Percentiles rank a stretch among this genome's conserved stretches.
Evolutionary conservation across 179 eudicot genomes (phyloP).

Genomic region (Beta lomatogona): DNA sequence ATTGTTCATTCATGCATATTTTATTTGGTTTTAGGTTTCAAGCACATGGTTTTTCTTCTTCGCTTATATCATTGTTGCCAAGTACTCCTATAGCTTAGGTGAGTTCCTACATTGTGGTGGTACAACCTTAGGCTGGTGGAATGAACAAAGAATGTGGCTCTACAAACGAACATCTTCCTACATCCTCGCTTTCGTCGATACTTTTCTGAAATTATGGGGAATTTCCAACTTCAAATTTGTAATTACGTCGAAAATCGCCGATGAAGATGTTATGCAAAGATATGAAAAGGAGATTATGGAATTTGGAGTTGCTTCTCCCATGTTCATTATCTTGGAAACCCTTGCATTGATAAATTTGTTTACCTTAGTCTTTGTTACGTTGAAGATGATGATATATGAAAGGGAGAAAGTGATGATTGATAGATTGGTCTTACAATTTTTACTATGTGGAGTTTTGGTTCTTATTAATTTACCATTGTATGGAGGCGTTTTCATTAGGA

Average conservation of each 20-base stretch:
- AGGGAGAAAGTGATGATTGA: background rate
- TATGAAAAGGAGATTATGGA: constrained; percentile 68
- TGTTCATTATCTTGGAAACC: constrained; percentile 54
- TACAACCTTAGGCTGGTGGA: constrained; percentile 73
- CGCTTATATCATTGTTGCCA: constrained; percentile 46
- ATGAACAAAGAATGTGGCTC: constrained; percentile 85
- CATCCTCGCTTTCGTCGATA: constrained; percentile 52
- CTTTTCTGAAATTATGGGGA: constrained; percentile 41
- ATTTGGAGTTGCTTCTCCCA: constrained; percentile 58
- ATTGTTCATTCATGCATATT: too few relatives aligned
- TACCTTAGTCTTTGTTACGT: constrained; percentile 25
- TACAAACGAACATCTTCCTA: constrained; percentile 69
- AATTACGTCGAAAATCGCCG: constrained; percentile 55
- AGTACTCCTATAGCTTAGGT: constrained; percentile 36
- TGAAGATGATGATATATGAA: constrained; percentile 6
- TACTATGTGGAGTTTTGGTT: constrained; percentile 51
- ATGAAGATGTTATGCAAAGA: constrained; percentile 43
- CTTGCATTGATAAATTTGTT: constrained; percentile 58
- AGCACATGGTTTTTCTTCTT: constrained; percentile 68
- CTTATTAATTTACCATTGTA: constrained; percentile 58
- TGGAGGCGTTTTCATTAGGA: constrained; percentile 51
- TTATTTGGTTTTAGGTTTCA: constrained; percentile 42
- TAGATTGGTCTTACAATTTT: constrained; percentile 44
- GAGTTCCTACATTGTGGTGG: constrained; percentile 61
- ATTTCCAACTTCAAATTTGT: constrained; percentile 48